Percentiles rank a stretch among this genome's conserved stretches.
Conservation (phyloP, 1,284 basidiomycete genomes). For the Cryptococcus sp. region DNA sequence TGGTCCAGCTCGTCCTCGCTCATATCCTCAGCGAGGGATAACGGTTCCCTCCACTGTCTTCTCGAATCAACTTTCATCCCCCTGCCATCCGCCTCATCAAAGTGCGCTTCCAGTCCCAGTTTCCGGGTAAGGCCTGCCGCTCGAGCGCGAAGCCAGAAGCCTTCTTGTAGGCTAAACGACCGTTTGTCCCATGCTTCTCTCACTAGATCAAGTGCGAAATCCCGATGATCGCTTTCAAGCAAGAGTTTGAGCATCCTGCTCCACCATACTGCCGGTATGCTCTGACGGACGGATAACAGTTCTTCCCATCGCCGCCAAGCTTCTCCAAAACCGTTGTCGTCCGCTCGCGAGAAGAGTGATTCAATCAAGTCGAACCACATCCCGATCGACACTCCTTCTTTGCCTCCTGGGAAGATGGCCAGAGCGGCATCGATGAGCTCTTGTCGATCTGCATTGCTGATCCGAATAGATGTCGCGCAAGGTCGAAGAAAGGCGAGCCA, state of each 20-base stretch:
- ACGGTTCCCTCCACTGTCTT: too few species aligned
- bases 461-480: constrained; percentile 1
- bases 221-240: neutral
- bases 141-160: constrained; percentile 16
- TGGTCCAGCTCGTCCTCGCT: too few species aligned
- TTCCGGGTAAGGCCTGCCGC: constrained; percentile 6
- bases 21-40: too few species aligned
- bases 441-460: constrained; percentile 5
- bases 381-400: constrained; percentile 2
- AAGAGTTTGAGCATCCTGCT: constrained; percentile 11
- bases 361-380: constrained; percentile 17
- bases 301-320: constrained; percentile 14
- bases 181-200: constrained; percentile 6
- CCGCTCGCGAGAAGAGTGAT: constrained; percentile 2
- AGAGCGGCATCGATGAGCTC: constrained; percentile 16
- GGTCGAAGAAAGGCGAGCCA: constrained; percentile 18
- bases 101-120: constrained; percentile 7
- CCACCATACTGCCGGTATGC: constrained; percentile 8
- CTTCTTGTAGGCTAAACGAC: constrained; percentile 3
- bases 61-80: neutral
- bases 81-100: neutral
- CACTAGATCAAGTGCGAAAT: constrained; percentile 14
- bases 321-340: constrained; percentile 10
- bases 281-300: neutral
- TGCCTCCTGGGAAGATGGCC: constrained; percentile 13